A percentile compares a stretch with the other conserved stretches of the same genome.
These are phyloP conservation scores for Westerdykella aurantiaca DNA, from an alignment of 2,329 filamentous ascomycete genomes.

Conservation along the genomic window DNA sequence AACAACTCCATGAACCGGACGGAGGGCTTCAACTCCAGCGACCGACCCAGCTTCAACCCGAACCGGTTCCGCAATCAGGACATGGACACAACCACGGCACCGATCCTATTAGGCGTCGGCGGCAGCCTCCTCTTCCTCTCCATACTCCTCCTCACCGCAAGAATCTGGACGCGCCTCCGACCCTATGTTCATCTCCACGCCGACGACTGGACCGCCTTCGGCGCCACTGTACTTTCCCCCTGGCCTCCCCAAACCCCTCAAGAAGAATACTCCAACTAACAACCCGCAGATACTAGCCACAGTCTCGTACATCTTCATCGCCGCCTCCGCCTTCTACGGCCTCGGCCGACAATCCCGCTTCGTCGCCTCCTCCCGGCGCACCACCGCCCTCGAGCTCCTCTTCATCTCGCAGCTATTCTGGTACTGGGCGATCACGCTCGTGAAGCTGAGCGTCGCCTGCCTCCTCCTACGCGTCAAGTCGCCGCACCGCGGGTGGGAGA, in stretches of 20 bases:
- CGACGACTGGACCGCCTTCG: constrained; percentile 19
- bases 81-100: constrained; percentile 14
- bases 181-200: constrained; percentile 9
- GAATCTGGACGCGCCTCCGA: constrained; percentile 16
- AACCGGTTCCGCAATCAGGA: neutral
- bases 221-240: constrained; percentile 12
- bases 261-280: neutral
- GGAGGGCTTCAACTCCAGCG: neutral
- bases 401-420: constrained; percentile 23
- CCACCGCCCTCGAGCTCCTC: constrained; percentile 14
- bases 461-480: constrained; percentile 21
- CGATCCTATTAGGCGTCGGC: constrained; percentile 18
- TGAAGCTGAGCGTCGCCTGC: constrained; percentile 19
- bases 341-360: constrained; percentile 19
- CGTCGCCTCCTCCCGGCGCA: constrained; percentile 12
- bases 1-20: neutral
- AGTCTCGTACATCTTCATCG: constrained; percentile 15
- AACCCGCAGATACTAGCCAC: constrained; percentile 14
- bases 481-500: constrained; percentile 11
- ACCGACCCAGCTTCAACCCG: neutral
- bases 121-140: constrained; percentile 15
- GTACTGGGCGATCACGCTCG: constrained; percentile 22
- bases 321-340: constrained; percentile 14
- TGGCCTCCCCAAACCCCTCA: neutral
- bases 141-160: constrained; percentile 12